Conservation (phyloP, 2,329 filamentous ascomycete genomes). For the Fusarium sp. region DNA sequence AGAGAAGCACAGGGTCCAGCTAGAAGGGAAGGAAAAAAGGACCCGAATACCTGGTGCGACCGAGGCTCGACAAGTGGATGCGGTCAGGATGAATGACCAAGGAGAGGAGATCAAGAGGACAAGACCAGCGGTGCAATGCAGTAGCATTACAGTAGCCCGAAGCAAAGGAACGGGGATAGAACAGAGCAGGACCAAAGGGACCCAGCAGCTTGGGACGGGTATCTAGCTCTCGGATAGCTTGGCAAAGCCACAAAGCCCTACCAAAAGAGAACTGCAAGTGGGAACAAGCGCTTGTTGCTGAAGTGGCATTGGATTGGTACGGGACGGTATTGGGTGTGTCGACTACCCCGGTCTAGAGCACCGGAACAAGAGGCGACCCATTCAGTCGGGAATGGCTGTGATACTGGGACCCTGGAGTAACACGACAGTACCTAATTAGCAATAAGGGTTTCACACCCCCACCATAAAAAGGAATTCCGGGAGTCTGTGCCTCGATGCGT, state of each 20-base stretch:
- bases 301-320: slow-evolving; percentile 26
- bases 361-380: slow-evolving; percentile 36
- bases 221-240: slow-evolving; percentile 44
- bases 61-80: slow-evolving; percentile 35
- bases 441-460: slow-evolving; percentile 8
- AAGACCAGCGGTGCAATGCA: neutral
- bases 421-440: neutral
- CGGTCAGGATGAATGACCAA: slow-evolving; percentile 19
- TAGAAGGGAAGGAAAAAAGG: slow-evolving; percentile 18
- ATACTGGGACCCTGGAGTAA: slow-evolving; percentile 14
- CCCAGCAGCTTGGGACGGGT: slow-evolving; percentile 48
- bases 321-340: slow-evolving; percentile 23
- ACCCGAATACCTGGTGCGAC: slow-evolving; percentile 37
- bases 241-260: slow-evolving; percentile 41
- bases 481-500: neutral
- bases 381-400: slow-evolving; percentile 31
- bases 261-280: slow-evolving; percentile 24
- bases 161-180: slow-evolving; percentile 5
- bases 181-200: slow-evolving; percentile 23
- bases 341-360: slow-evolving; percentile 27
- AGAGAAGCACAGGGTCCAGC: slow-evolving; percentile 2
- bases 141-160: neutral
- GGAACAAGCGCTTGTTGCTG: slow-evolving; percentile 27
- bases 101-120: slow-evolving; percentile 10
- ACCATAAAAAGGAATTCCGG: slow-evolving; percentile 1